phyloP scores from a whole-genome alignment of 2,329 filamentous ascomycete genomes.

The Neospermospora avenae region DNA sequence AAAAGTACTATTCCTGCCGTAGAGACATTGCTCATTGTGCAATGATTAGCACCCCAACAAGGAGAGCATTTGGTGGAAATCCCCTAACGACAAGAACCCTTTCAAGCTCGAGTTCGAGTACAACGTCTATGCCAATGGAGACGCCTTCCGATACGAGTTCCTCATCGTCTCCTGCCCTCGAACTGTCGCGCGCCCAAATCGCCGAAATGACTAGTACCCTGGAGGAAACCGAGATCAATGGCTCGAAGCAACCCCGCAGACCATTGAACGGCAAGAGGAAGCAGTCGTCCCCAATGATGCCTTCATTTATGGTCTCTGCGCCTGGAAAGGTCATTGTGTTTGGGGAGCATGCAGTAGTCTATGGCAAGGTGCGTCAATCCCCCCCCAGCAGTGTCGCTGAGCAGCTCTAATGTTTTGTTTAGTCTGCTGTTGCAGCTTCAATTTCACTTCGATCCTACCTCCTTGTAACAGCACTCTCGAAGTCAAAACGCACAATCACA shows the following conservation, averaged over 20 bases:
- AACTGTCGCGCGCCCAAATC: conserved; percentile 21
- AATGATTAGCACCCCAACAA: conserved; percentile 20
- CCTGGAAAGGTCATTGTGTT: conserved; percentile 98
- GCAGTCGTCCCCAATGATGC: conserved; percentile 66
- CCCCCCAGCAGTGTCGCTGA: not conserved
- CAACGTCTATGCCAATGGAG: conserved; percentile 20
- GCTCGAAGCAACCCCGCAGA: conserved; percentile 17
- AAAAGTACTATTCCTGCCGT: not conserved
- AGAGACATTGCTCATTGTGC: conserved; percentile 14
- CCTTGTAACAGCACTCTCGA: conserved; percentile 89
- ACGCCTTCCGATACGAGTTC: conserved; percentile 27
- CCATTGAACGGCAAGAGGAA: conserved; percentile 49
- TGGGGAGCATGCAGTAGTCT: conserved; percentile 96
- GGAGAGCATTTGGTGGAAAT: conserved; percentile 17
- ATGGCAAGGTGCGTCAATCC: conserved; percentile 70
- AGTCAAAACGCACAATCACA: conserved; percentile 83
- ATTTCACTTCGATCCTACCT: conserved; percentile 96
- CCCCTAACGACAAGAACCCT: conserved; percentile 21
- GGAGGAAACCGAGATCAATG: conserved; percentile 25
- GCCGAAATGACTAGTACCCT: conserved; percentile 17
- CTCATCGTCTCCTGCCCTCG: conserved; percentile 18
- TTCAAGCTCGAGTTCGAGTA: conserved; percentile 26
- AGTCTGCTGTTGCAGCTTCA: conserved; percentile 90
- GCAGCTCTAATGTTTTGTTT: conserved; percentile 13
- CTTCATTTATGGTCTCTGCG: conserved; percentile 95